A percentile compares a stretch with the other conserved stretches of the same genome.
Evolutionary conservation across 2,329 filamentous ascomycete genomes (phyloP).

Genomic region (Beauveria medogensis): DNA sequence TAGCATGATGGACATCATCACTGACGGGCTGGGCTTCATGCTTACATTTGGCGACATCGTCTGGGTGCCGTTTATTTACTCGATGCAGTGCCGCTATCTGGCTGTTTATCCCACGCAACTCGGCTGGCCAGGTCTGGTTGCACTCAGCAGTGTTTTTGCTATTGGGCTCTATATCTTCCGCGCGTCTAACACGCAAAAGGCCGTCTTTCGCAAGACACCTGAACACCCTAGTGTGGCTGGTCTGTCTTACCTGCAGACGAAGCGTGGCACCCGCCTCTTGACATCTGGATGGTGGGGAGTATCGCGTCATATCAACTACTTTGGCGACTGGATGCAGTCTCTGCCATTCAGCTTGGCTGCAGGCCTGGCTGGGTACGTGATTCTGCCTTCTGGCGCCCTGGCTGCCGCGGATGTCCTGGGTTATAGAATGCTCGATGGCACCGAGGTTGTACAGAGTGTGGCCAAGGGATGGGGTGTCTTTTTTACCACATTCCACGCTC

Average conservation of each 20-base stretch:
- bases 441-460: conserved; percentile 58
- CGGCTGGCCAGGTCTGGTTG: conserved; percentile 53
- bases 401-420: conserved; percentile 32
- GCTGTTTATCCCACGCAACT: conserved; percentile 70
- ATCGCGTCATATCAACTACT: conserved; percentile 86
- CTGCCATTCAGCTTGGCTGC: conserved; percentile 84
- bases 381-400: conserved; percentile 44
- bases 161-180: conserved; percentile 81
- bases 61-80: conserved; percentile 87
- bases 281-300: conserved; percentile 86
- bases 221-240: conserved; percentile 66
- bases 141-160: conserved; percentile 56
- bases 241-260: conserved; percentile 76
- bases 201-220: conserved; percentile 81
- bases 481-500: conserved; percentile 83
- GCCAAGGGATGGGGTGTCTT: conserved; percentile 74
- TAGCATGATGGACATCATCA: conserved; percentile 85
- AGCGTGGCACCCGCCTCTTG: conserved; percentile 68
- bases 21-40: conserved; percentile 90
- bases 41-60: conserved; percentile 80
- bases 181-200: conserved; percentile 81
- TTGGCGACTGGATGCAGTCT: conserved; percentile 85
- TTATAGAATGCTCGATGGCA: conserved; percentile 46
- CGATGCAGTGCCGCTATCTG: conserved; percentile 72
- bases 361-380: conserved; percentile 68